Evolutionary conservation across 208 protist species (phyloP), one percentile per base, ranked within the genome.

Genomic region (Phytomonas serpens): DNA sequence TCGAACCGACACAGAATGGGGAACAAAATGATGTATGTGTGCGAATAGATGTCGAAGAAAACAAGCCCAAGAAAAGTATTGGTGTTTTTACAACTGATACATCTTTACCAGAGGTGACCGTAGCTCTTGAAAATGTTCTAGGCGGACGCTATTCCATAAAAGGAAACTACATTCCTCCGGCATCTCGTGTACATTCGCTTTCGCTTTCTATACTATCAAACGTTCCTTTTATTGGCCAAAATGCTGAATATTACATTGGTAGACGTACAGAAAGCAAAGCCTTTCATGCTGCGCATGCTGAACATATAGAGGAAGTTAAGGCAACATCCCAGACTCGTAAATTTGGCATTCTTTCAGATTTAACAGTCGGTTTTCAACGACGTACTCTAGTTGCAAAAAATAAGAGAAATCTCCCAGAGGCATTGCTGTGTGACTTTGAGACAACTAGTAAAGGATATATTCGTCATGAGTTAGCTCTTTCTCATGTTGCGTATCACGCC

Each of bases 61-160:
- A 74, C 10, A 85, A 84, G 29, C 73, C 85, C 14, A 92, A 82
- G 61, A 90, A 93, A 61, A 83, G 72, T 61, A 79, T 93, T 62
- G 90, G 90, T 30, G 76, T 96, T 40, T 93, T 89, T 67, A 93
- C 90, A 13, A 94, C 90, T 4, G 90, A 96, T 47, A 87, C 90
- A 9, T 77, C 88, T 9, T 62, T 92, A 13, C 90, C 90, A 19
- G 88, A 96, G 64, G 72, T 93, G 14, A 86, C 76, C 4, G 68
- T 93, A 36, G 77, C 88, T 27, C 77, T 96, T 14, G 80, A 93
- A 40, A 92, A 91, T 76, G 81, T 90, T 61, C 67, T 93, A 37
- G 88, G 88, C 27, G 83, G 87, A 14, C 83, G 87, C 5, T 96
- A 96, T 69, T 83, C 83, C 1, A 40, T 93, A 64, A 87, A 83